phyloP scores from a whole-genome alignment of 345 rosid species.

The Arabidopsis suecica region DNA sequence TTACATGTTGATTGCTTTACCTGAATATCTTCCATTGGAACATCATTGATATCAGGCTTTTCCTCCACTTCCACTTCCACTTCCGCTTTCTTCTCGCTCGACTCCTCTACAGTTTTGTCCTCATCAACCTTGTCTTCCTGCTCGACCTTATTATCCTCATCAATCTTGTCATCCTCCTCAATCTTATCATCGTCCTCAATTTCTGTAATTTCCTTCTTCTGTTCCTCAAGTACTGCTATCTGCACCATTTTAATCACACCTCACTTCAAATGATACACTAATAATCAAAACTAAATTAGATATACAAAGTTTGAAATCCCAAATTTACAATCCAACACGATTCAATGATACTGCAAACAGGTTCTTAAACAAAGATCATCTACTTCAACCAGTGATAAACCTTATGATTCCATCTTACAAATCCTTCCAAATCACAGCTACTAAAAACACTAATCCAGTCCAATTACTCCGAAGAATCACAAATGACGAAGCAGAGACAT shows the following conservation, averaged over 20 bases:
- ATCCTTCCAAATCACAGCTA: background rate
- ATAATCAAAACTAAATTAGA: background rate
- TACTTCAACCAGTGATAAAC: background rate
- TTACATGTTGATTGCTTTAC: slow-evolving; percentile 40
- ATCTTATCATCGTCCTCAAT: slow-evolving; percentile 58
- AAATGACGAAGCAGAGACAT: background rate
- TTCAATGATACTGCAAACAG: background rate
- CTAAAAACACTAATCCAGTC: slow-evolving; percentile 31
- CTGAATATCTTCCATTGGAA: slow-evolving; percentile 74
- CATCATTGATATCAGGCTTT: slow-evolving; percentile 81
- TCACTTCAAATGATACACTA: slow-evolving; percentile 32
- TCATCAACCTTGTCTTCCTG: slow-evolving; percentile 34
- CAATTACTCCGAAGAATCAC: background rate
- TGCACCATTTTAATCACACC: slow-evolving; percentile 46
- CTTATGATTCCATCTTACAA: background rate
- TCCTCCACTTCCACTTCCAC: slow-evolving; percentile 46
- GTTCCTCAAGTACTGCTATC: slow-evolving; percentile 80
- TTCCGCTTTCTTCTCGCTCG: slow-evolving; percentile 46
- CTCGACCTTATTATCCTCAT: slow-evolving; percentile 49
- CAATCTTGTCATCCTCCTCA: slow-evolving; percentile 63
- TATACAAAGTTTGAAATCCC: background rate
- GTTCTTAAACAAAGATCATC: background rate
- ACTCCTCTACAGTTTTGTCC: slow-evolving; percentile 41
- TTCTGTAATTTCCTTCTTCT: slow-evolving; percentile 60
- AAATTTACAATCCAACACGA: background rate